Base-by-base conservation (phyloP, 2,329 filamentous ascomycete genomes). In the Cercospora nicotianae region DNA sequence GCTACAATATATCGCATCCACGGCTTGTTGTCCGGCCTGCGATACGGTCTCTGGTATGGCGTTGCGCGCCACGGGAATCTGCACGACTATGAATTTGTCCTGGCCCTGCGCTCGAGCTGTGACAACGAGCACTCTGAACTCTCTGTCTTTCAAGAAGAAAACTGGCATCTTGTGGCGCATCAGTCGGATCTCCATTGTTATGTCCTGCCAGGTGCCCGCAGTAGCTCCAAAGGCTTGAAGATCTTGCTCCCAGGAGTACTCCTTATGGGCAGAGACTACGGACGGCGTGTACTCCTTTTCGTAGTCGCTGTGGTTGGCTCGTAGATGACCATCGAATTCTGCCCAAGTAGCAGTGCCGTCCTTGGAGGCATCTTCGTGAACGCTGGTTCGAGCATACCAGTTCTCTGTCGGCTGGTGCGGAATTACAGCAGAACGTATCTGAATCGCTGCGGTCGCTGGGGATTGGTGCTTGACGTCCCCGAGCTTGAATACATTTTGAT, bases 121-220 rank as follows among this genome's bases (percentile, higher is more conserved):
- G 65, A 90, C 80, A 75, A 91, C 87, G 60, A 93, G 77, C 2
- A 90, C 87, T 16, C 88, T 84, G 72, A 93, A 93, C 2, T 87
- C 85, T 60, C 91, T 87, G 70, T 89, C 85, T 67, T 84, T 83
- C 18, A 64, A 42, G 7, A 92, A 81, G n/a, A 87, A 83, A 3
- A 82, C 80, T 0, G 85, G 85, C 36, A 93, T 83, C 57, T 82
- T 82, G 77, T 93, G 90, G 65, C 85, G 84, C 83, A 91, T 90
- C 80, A 92, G 88, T 69, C 86, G 84, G 23, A 91, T 80, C 30
- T 75, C 74, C 75, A 82, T 78, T 5, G 77, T 73, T 7, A 83
- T 74, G 3, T 79, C 75, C n/a, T 73, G 66, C 75, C 76, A 80
- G 5, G 10, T 33, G 23, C 51, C 51, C 20, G 16, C 62, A 28